These are phyloP conservation scores for Skeletonema potamos DNA, from an alignment of 108 stramenopile species.

Conservation along the genomic window DNA sequence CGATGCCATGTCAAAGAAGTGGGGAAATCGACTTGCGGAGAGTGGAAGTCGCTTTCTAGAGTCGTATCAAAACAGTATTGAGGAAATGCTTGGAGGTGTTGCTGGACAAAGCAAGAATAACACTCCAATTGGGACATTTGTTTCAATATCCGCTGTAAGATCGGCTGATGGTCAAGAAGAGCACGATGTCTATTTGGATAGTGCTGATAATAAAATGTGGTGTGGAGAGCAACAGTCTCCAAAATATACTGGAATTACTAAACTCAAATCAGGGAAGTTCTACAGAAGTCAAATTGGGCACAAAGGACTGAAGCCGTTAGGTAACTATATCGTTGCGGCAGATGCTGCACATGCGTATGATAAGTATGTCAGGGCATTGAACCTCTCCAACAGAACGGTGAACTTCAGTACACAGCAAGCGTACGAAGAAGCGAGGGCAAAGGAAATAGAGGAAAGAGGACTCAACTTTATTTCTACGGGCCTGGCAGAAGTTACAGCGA, in stretches of 20 bases:
- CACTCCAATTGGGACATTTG: not conserved
- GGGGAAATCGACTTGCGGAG: not conserved
- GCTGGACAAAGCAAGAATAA: not conserved
- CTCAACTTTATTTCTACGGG: not conserved
- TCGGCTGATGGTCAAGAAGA: not conserved
- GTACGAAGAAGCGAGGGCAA: not conserved
- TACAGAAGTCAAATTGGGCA: too few species aligned
- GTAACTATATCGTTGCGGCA: too few species aligned
- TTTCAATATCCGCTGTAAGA: not conserved
- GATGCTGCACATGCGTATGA: too few species aligned
- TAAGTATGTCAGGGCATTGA: too few species aligned
- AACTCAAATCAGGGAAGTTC: too few species aligned
- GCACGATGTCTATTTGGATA: not conserved
- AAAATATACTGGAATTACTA: too few species aligned
- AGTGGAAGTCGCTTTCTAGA: not conserved
- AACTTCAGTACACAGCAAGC: not conserved
- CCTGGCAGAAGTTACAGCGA: not conserved
- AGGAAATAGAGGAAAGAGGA: not conserved
- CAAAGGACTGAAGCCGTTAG: too few species aligned
- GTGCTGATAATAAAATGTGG: too few species aligned
- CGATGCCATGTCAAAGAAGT: not conserved
- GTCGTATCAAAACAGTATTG: not conserved
- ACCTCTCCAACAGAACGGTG: too few species aligned
- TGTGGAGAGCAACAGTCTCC: too few species aligned
- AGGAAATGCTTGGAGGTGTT: not conserved